Evolutionary conservation across 2,329 filamentous ascomycete species (phyloP), one percentile per base, ranked within the genome.

Genomic region (Arthrinium phaeospermum): DNA sequence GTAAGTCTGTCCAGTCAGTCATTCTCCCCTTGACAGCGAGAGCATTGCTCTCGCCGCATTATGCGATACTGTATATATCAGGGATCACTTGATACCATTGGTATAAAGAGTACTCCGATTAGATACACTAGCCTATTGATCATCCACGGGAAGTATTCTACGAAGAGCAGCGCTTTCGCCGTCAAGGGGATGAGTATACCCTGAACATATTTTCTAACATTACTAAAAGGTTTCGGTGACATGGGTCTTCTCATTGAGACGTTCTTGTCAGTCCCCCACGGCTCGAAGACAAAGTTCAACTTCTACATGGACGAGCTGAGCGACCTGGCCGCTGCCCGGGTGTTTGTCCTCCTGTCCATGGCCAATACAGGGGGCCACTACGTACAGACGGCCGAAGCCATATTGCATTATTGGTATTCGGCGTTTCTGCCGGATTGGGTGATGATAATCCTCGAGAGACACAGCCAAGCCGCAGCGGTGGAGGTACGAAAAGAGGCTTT

Each of bases 371-470:
- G 67, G 2, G 13, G 0, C 8, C 0, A 16, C 24, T 68, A 47
- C 14, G 13, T 47, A 1, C 67, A 68, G 12, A 30, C 24, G 4
- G 67, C 67, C 24, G 67, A 68, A 8, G 67, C 67, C 3, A 68
- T 68, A 2, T 16, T 68, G 3, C 67, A 68, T 12, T 45, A 46
- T 27, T 68, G 67, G 67, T 68, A 68, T 2, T 68, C 67, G n/a
- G 67, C 67, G 1, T 68, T 68, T 22, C 67, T 68, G 2, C 67
- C 67, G 2, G 41, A 47, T 22, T 47, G 57, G 57, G 57, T 41
- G 8, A 5, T 64, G 7, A 3, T 14, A 4, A 41, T n/a, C 4
- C 34, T 64, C 10, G 12, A 41, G 10, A 10, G n/a, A 1, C 4
- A 64, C 3, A 8, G 14, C 30, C 8, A 7, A 3, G 1, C 4